Conservation (phyloP, 2,329 filamentous ascomycete species). For the Exophiala spinifera region DNA sequence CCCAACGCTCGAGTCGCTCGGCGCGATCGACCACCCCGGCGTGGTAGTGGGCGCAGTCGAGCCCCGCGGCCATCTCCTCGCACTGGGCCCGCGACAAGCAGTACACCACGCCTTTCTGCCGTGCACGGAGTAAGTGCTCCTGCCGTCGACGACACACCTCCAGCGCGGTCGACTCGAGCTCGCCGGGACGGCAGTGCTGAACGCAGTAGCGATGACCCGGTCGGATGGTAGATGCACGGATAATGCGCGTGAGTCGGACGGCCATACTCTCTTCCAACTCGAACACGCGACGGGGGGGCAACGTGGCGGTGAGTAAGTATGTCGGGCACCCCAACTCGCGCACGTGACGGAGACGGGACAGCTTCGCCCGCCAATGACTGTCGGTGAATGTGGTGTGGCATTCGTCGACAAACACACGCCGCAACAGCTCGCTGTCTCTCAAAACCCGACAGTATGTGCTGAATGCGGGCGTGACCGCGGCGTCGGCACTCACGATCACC, state of each 20-base stretch:
- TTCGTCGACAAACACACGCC: background rate
- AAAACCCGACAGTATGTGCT: too few relatives aligned
- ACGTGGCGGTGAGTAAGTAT: background rate
- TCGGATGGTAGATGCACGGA: background rate
- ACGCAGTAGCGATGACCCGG: background rate
- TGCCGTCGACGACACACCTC: background rate
- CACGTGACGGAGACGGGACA: background rate
- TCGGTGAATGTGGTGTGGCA: background rate
- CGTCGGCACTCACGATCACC: background rate
- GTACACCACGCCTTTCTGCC: background rate
- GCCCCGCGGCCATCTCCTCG: background rate
- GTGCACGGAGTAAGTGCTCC: background rate
- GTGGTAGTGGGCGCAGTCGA: background rate
- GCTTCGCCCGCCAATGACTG: background rate
- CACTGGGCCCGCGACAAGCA: background rate
- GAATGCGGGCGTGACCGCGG: background rate
- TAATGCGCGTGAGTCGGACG: background rate
- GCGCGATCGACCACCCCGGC: background rate
- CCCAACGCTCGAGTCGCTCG: background rate
- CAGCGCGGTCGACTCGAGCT: background rate
- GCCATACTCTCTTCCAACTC: background rate
- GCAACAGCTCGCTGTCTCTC: background rate
- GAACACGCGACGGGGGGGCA: background rate
- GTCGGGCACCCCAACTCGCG: background rate
- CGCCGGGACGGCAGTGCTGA: background rate